Evolutionary conservation across 2,329 filamentous ascomycete species (phyloP).

Genomic region (Beauveria rudraprayagi): DNA sequence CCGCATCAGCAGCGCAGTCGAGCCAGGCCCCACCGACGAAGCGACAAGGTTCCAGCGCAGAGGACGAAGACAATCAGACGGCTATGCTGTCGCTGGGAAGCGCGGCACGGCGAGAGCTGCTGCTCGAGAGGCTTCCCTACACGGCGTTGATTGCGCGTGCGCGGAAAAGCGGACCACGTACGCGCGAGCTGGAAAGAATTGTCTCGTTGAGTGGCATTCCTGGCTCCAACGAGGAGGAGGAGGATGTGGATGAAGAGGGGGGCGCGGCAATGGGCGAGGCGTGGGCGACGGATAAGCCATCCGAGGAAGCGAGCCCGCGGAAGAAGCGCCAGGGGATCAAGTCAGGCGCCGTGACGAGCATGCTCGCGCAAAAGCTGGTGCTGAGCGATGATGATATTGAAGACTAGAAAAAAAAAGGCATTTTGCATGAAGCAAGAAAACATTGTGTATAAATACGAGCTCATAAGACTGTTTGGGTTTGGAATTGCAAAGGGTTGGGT

Average conservation of each 20-base stretch:
- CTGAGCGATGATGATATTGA: constrained; percentile 82
- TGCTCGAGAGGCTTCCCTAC: constrained; percentile 84
- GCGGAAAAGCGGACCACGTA: constrained; percentile 30
- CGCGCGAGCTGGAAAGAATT: constrained; percentile 58
- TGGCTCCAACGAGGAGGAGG: constrained; percentile 36
- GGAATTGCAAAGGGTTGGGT: background rate
- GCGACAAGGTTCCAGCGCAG: background rate
- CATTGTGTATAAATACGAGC: constrained; percentile 3
- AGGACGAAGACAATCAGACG: constrained; percentile 18
- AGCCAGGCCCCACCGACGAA: background rate
- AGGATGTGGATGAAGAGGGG: constrained; percentile 33
- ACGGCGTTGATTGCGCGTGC: constrained; percentile 57
- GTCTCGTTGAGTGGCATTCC: constrained; percentile 56
- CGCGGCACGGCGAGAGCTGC: constrained; percentile 61
- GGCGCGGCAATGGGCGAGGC: constrained; percentile 31
- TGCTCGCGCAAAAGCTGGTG: constrained; percentile 57
- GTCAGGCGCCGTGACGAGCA: constrained; percentile 28
- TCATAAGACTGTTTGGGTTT: background rate
- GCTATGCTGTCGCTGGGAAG: constrained; percentile 53
- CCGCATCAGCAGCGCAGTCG: constrained; percentile 4
- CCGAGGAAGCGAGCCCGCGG: constrained; percentile 43
- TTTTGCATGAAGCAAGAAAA: constrained; percentile 17
- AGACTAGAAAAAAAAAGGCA: constrained; percentile 35
- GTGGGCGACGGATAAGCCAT: constrained; percentile 56
- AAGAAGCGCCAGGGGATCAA: constrained; percentile 37